A percentile compares a stretch with the other conserved stretches of the same genome.
Evolutionary conservation across 257 asterid species (phyloP).

Genomic region (Jacaranda copaia): DNA sequence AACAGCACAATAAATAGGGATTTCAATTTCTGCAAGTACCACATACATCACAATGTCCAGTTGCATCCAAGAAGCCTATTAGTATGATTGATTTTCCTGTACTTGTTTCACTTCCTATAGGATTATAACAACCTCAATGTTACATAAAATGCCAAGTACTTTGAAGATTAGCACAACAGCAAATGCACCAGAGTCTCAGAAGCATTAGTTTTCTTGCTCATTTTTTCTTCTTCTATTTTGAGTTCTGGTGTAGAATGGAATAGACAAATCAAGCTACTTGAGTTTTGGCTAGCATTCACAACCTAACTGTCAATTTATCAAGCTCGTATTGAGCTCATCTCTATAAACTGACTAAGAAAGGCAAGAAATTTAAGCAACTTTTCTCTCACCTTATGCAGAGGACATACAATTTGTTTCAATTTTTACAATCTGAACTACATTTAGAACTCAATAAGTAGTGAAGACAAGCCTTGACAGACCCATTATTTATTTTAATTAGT

Average conservation of each 20-base stretch:
- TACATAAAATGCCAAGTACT: constrained; percentile 25
- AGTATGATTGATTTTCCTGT: background rate
- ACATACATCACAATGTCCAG: constrained; percentile 18
- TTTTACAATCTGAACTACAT: background rate
- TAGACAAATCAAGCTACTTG: background rate
- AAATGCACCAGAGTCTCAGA: background rate
- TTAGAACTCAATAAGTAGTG: constrained; percentile 12
- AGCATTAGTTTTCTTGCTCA: constrained; percentile 13
- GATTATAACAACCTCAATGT: constrained; percentile 6
- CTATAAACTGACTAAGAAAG: constrained; percentile 8
- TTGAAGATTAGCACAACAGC: constrained; percentile 22
- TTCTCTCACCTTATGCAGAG: background rate
- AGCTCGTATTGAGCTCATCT: background rate
- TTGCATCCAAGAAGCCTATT: constrained; percentile 11
- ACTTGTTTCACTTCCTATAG: background rate
- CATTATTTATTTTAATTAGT: background rate
- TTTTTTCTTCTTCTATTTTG: background rate
- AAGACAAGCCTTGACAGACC: constrained; percentile 12
- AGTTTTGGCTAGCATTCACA: background rate
- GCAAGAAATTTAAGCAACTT: background rate
- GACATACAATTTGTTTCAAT: background rate
- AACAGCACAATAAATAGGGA: background rate
- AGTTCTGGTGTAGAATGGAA: background rate
- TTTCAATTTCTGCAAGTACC: background rate
- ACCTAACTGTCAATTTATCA: background rate